Base-by-base conservation (phyloP, 164 flowering plant species). In the Magnolia sinica region DNA sequence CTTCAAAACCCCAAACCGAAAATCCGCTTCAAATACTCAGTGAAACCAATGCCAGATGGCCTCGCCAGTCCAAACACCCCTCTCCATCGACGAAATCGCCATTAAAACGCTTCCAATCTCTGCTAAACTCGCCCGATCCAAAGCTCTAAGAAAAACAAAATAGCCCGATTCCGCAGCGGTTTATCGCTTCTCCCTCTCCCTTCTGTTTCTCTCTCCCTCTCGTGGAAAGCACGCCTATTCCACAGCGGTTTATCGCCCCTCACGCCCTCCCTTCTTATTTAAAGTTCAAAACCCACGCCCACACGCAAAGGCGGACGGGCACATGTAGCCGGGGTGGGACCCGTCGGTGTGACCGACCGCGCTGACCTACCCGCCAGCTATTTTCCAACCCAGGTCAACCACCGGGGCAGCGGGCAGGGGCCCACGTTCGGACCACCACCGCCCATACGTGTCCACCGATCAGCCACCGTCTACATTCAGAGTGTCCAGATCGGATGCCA, bases 41-140 rank as follows among this genome's bases (percentile, higher is more conserved):
- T 58, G 11, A 69, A 50, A 50, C 58, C 68, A 64, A 61, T 68
- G 52, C 74, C 74, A 51, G 24, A 65, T 11, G 59, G 37, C 29
- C 18, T 70, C 51, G 23, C 14, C 74, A 67, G 75, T 65, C 70
- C 76, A 68, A 81, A 72, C 73, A n/a, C 65, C 13, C 55, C 20
- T 58, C 24, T 7, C 13, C 68, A 77, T 75, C 76, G 76, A 71
- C 68, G 24, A 81, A 71, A 81, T 81, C 80, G 73, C 78, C 83
- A 66, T 71, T 59, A 71, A 75, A 77, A 70, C 8, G 22, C 71
- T 68, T 45, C 37, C 65, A 61, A 29, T 7, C 64, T 18, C 24
- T 1, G 49, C 31, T 9, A 50, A 18, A 11, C n/a, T 74, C 76
- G 55, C 9, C 64, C n/a, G 9, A 22, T n/a, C 61, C 16, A 55